Base-by-base conservation (phyloP, 306 rosid genomes). In the Fragaria ananassa region DNA sequence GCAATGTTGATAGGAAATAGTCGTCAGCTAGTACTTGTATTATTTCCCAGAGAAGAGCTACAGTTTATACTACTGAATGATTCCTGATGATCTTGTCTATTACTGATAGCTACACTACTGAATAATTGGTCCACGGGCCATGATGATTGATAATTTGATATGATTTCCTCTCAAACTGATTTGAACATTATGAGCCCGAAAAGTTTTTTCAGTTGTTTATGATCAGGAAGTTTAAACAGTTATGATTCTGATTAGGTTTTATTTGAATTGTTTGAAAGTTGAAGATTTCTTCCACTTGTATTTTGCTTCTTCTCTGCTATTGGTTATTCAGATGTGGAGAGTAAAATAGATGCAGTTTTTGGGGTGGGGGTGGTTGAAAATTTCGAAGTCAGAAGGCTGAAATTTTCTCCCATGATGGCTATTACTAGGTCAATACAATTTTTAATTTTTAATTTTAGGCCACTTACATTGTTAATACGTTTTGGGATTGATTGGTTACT, bases 91-190 rank as follows among this genome's bases (percentile, higher is more conserved):
- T 73, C 10, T 41, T 45, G 76, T 58, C 79, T 5, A 10, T n/a
- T n/a, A 13, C 60, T 9, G 21, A 68, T 49, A 35, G 70, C 42
- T 74, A 8, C 74, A 17, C 34, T 0, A 35, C 13, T 53, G 49
- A 29, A 74, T 78, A 61, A 62, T 57, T 74, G 74, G 73, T 7
- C 31, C 60, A 47, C 1, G 76, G 68, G 75, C 80, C 15, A 12
- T 5, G 62, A 25, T 81, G 29, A 51, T 2, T 23, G 50, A 42
- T 42, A 10, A 10, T 44, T 44, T 44, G 47, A 41, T 45, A 71
- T 60, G 45, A 35, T 19, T 18, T 56, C 21, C 29, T 42, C 8
- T 44, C 71, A 1, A 0, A 11, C 8, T 44, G 10, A 53, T 41
- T 39, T 19, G 27, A 66, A 39, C 71, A 41, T 65, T 19, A 35